phyloP scores from a whole-genome alignment of 495 filamentous ascomycete genomes.

The Aspergillus bertholletiae region DNA sequence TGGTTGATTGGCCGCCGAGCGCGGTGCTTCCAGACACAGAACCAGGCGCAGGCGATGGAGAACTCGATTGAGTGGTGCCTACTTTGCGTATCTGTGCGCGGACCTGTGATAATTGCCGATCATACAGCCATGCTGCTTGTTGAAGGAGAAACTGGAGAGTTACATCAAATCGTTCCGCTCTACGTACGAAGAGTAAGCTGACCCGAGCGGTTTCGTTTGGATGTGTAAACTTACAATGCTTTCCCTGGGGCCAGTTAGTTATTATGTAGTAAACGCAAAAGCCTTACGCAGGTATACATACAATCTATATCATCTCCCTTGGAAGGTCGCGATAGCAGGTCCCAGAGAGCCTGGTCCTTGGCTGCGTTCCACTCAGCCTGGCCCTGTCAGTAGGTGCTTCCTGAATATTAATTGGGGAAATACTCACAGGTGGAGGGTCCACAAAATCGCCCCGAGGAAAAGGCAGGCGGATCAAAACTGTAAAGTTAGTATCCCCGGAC shows the following conservation, averaged over 20 bases:
- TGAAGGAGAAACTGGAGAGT: constrained; percentile 85
- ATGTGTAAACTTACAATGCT: constrained; percentile 54
- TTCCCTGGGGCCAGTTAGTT: constrained; percentile 66
- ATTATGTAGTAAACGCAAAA: background rate
- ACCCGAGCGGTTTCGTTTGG: background rate
- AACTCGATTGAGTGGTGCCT: constrained; percentile 43
- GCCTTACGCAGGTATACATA: constrained; percentile 36
- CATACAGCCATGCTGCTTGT: constrained; percentile 92
- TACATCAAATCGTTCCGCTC: constrained; percentile 65
- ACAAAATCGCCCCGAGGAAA: constrained; percentile 84
- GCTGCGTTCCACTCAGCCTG: constrained; percentile 69
- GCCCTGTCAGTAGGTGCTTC: constrained; percentile 10
- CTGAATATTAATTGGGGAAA: background rate
- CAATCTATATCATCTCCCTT: constrained; percentile 79
- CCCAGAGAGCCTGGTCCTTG: constrained; percentile 90
- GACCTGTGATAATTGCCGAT: constrained; percentile 83
- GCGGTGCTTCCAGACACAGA: constrained; percentile 47
- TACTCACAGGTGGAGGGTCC: constrained; percentile 77
- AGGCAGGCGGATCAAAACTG: constrained; percentile 82
- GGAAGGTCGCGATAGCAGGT: constrained; percentile 69
- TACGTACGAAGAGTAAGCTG: constrained; percentile 24
- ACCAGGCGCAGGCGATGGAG: constrained; percentile 46
- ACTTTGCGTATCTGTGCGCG: constrained; percentile 86
- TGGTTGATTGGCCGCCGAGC: constrained; percentile 54
- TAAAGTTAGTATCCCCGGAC: constrained; percentile 45